A percentile compares a stretch with the other conserved stretches of the same genome.
These are phyloP conservation scores for Vicia faba DNA, from an alignment of 306 rosid genomes.

Conservation along the genomic window DNA sequence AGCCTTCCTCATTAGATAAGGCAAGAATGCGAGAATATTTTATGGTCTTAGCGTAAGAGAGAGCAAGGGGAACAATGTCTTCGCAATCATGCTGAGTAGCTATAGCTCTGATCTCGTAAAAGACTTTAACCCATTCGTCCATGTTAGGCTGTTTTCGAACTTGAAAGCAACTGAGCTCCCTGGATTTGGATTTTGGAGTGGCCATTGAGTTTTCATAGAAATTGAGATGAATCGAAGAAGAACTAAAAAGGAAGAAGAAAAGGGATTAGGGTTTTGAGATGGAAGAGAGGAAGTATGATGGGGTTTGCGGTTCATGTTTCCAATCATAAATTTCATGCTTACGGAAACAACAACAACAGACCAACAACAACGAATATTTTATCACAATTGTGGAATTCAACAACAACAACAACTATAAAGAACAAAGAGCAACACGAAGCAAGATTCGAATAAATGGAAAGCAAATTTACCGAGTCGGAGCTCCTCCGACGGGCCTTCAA, in stretches of 20 bases:
- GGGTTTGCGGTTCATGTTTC: too few species aligned
- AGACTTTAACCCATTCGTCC: conserved; percentile 40
- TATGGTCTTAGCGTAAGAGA: conserved; percentile 75
- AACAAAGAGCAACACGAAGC: too few species aligned
- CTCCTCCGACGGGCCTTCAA: too few species aligned
- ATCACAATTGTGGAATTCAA: too few species aligned
- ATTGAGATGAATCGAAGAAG: neutral
- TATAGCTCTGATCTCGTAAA: conserved; percentile 51
- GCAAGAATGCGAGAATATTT: conserved; percentile 67
- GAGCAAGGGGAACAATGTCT: conserved; percentile 64
- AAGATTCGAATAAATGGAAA: too few species aligned
- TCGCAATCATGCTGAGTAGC: conserved; percentile 52
- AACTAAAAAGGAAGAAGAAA: neutral
- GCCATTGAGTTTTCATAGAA: conserved; percentile 61
- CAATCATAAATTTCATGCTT: too few species aligned
- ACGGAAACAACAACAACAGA: too few species aligned
- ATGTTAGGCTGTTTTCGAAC: conserved; percentile 66
- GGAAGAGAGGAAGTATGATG: too few species aligned
- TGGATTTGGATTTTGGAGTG: conserved; percentile 28
- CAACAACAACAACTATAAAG: too few species aligned
- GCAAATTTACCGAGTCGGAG: too few species aligned
- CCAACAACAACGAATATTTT: too few species aligned
- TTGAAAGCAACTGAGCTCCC: conserved; percentile 69
- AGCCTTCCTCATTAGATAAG: conserved; percentile 86
- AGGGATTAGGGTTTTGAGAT: conserved; percentile 11